Evolutionary conservation across 129 eudicot species (phyloP).

Genomic region (carrot (Daucus carota)): DH1_v3.0 NC_030384.2:21175001-21175500

Average conservation of each 20-base stretch:
- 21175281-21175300: not conserved
- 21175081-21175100: too few species aligned
- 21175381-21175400: not conserved
- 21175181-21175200: not conserved
- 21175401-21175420: constrained; percentile 15
- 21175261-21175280: not conserved
- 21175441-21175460: constrained; percentile 33
- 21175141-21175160: too few species aligned
- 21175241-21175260: not conserved
- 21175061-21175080: too few species aligned
- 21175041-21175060: too few species aligned
- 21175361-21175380: not conserved
- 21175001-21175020: too few species aligned
- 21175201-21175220: not conserved
- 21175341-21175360: not conserved
- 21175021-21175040: too few species aligned
- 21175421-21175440: constrained; percentile 26
- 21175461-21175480: constrained; percentile 24
- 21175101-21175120: too few species aligned
- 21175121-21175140: too few species aligned
- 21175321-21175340: not conserved
- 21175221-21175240: not conserved
- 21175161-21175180: too few species aligned
- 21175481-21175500: constrained; percentile 24
- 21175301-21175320: not conserved